phyloP scores from a whole-genome alignment of 2,329 filamentous ascomycete genomes.

The Orbilia brochopaga region DNA sequence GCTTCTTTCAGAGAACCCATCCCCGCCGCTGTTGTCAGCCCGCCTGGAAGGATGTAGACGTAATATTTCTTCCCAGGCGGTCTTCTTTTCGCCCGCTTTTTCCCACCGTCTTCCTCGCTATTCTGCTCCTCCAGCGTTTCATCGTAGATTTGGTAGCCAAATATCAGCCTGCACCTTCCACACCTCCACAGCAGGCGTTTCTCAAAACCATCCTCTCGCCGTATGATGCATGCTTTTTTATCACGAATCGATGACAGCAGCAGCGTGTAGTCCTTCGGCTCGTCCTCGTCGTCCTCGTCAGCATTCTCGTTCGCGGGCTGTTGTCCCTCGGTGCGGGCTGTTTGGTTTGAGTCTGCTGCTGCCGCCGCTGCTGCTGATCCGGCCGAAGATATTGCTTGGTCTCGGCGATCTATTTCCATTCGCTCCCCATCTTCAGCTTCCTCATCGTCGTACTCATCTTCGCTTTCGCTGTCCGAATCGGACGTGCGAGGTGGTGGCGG shows the following conservation, averaged over 20 bases:
- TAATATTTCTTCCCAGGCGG: constrained; percentile 53
- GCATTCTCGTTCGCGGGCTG: not conserved
- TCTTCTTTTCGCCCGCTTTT: constrained; percentile 51
- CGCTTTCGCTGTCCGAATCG: constrained; percentile 53
- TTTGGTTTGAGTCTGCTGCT: not conserved
- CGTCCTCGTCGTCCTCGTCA: constrained; percentile 49
- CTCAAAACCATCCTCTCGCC: constrained; percentile 70
- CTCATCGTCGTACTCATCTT: constrained; percentile 30
- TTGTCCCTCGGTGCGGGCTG: not conserved
- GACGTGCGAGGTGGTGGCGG: constrained; percentile 56
- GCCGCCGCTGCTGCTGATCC: too few relatives aligned
- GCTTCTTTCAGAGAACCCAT: constrained; percentile 61
- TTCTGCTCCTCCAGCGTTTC: constrained; percentile 51
- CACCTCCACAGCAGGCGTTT: constrained; percentile 68
- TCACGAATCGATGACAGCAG: constrained; percentile 63
- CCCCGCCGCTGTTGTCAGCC: constrained; percentile 65
- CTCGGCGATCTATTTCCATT: constrained; percentile 41
- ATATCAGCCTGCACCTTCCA: constrained; percentile 66
- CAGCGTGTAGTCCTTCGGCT: constrained; percentile 59
- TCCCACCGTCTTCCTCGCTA: constrained; percentile 46
- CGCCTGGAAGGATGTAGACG: constrained; percentile 68
- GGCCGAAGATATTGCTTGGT: not conserved
- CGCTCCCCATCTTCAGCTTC: constrained; percentile 17
- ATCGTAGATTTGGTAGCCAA: constrained; percentile 69
- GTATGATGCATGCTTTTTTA: constrained; percentile 62